A percentile compares a stretch with the other conserved stretches of the same genome.
Evolutionary conservation across 1,284 basidiomycete genomes (phyloP).

Genomic region (Neonothopanus nambi): DNA sequence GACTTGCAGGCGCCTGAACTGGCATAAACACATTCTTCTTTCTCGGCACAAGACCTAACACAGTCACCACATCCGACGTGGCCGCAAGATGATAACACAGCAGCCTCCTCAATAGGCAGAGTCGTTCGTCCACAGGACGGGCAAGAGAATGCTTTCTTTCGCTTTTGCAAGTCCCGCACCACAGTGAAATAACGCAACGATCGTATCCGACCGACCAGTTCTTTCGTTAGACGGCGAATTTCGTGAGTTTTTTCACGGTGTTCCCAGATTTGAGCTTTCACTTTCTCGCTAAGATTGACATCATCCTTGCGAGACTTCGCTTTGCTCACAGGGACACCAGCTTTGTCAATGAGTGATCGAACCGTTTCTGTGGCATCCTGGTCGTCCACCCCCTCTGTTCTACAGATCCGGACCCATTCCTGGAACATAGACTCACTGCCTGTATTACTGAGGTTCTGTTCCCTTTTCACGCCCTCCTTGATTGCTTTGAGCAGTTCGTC

Average conservation of each 20-base stretch:
- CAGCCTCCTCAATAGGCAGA: slow-evolving; percentile 69
- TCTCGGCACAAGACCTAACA: slow-evolving; percentile 69
- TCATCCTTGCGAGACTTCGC: slow-evolving; percentile 60
- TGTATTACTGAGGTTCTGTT: slow-evolving; percentile 54
- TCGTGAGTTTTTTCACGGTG: slow-evolving; percentile 87
- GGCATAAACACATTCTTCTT: slow-evolving; percentile 81
- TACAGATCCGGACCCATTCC: slow-evolving; percentile 69
- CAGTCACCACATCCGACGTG: slow-evolving; percentile 82
- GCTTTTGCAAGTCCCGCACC: slow-evolving; percentile 85
- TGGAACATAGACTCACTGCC: slow-evolving; percentile 77
- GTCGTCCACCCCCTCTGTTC: slow-evolving; percentile 73
- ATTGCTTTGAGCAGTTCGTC: slow-evolving; percentile 71
- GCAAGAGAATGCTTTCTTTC: slow-evolving; percentile 61
- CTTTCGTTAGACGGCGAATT: slow-evolving; percentile 81
- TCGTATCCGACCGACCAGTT: slow-evolving; percentile 84
- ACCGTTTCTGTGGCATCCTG: slow-evolving; percentile 69
- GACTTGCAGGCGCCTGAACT: slow-evolving; percentile 69
- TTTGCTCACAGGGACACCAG: slow-evolving; percentile 50
- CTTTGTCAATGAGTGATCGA: slow-evolving; percentile 60
- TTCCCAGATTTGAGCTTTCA: slow-evolving; percentile 73
- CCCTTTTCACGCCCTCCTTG: slow-evolving; percentile 62
- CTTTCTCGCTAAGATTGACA: slow-evolving; percentile 49
- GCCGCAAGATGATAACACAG: slow-evolving; percentile 88
- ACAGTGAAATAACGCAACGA: slow-evolving; percentile 90
- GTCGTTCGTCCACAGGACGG: slow-evolving; percentile 57